These are phyloP conservation scores for Schizochytrium sp. DNA, from an alignment of 108 stramenopile species.

Conservation along the genomic window DNA sequence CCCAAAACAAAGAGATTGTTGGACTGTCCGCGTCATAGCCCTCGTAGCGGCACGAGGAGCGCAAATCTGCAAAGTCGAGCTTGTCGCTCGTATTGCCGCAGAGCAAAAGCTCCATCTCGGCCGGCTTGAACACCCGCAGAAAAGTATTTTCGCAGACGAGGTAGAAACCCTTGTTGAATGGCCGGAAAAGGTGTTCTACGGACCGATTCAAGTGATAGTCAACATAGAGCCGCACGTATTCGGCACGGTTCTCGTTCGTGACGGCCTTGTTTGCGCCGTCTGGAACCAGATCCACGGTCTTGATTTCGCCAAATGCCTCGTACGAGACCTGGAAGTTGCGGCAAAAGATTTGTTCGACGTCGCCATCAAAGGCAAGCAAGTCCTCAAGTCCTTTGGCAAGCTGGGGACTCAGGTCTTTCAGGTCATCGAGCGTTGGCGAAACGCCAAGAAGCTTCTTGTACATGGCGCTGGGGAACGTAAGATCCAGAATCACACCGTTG, in stretches of 20 bases:
- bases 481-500: constrained; percentile 76
- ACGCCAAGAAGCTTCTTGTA: constrained; percentile 68
- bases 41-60: constrained; percentile 31
- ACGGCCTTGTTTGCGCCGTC: constrained; percentile 67
- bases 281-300: constrained; percentile 66
- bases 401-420: constrained; percentile 61
- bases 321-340: constrained; percentile 58
- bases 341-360: constrained; percentile 75
- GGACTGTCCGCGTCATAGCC: constrained; percentile 26
- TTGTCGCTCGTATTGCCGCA: constrained; percentile 28
- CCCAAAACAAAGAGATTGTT: constrained; percentile 39
- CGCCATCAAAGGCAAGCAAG: constrained; percentile 67
- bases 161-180: constrained; percentile 38
- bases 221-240: constrained; percentile 75
- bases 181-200: constrained; percentile 31
- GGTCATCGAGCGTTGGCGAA: constrained; percentile 53
- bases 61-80: constrained; percentile 42
- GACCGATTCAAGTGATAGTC: constrained; percentile 57
- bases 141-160: neutral
- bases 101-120: constrained; percentile 49
- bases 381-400: constrained; percentile 56
- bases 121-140: constrained; percentile 25
- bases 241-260: constrained; percentile 66
- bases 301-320: constrained; percentile 55
- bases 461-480: constrained; percentile 69